Percentiles rank a stretch among this genome's conserved stretches.
phyloP scores from a whole-genome alignment of 768 basidiomycete genomes.

The Termitomyces sp. region DNA sequence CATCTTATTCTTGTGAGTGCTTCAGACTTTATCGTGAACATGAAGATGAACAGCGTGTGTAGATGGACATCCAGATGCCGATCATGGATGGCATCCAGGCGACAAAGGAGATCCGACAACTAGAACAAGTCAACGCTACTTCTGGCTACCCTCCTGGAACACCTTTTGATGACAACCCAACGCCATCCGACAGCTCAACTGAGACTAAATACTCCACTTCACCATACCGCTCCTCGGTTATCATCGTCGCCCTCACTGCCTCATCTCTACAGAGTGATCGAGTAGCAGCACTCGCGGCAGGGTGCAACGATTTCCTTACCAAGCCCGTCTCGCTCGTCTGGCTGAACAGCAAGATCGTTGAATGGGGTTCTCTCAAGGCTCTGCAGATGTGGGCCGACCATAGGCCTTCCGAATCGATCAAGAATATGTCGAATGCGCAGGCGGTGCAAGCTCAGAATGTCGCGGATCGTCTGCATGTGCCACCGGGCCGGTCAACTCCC shows the following conservation, averaged over 20 bases:
- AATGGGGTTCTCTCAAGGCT: slow-evolving; percentile 98
- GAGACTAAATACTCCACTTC: slow-evolving; percentile 49
- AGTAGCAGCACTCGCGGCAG: slow-evolving; percentile 95
- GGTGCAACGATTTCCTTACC: slow-evolving; percentile 98
- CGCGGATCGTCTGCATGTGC: slow-evolving; percentile 45
- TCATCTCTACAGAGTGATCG: slow-evolving; percentile 94
- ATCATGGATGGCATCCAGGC: slow-evolving; percentile 98
- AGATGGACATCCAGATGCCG: slow-evolving; percentile 99
- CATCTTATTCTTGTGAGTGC: slow-evolving; percentile 88
- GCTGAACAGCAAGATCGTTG: slow-evolving; percentile 97
- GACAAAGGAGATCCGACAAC: slow-evolving; percentile 88
- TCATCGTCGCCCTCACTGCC: slow-evolving; percentile 98
- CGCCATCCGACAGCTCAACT: slow-evolving; percentile 52
- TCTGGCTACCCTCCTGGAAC: slow-evolving; percentile 69
- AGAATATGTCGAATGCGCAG: slow-evolving; percentile 34
- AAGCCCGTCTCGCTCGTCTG: slow-evolving; percentile 95
- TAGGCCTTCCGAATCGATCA: slow-evolving; percentile 49
- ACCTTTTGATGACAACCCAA: slow-evolving; percentile 42
- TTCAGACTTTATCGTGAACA: neutral
- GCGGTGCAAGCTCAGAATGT: slow-evolving; percentile 39
- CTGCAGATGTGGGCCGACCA: slow-evolving; percentile 90
- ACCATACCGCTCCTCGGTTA: slow-evolving; percentile 89
- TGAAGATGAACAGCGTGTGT: slow-evolving; percentile 4
- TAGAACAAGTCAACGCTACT: slow-evolving; percentile 68
- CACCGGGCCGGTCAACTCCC: slow-evolving; percentile 29